These are phyloP conservation scores for Kalaharituber pfeilii DNA, from an alignment of 2,329 filamentous ascomycete species.

Conservation along the genomic window DNA sequence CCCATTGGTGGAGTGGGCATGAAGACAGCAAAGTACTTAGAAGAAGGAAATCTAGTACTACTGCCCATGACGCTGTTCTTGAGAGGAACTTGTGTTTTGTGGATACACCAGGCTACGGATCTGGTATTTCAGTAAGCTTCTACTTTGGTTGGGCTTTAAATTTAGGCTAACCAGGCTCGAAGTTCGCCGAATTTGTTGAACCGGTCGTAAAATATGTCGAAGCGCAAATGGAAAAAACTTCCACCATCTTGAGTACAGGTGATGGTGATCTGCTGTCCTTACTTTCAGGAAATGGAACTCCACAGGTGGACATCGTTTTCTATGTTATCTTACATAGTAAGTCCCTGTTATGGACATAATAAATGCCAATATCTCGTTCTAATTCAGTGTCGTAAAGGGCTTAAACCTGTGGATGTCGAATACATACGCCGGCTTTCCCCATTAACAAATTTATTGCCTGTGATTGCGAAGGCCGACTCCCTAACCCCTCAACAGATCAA, in stretches of 20 bases:
- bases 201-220: constrained; percentile 55
- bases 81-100: constrained; percentile 91
- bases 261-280: constrained; percentile 61
- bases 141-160: too few relatives aligned
- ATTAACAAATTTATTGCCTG: constrained; percentile 68
- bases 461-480: constrained; percentile 62
- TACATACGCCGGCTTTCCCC: constrained; percentile 51
- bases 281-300: constrained; percentile 63
- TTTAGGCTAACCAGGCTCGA: constrained; percentile 10
- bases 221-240: constrained; percentile 45
- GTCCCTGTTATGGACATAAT: too few relatives aligned
- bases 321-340: constrained; percentile 62
- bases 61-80: constrained; percentile 56
- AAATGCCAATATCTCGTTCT: too few relatives aligned
- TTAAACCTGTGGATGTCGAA: constrained; percentile 48
- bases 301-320: constrained; percentile 68
- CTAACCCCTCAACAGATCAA: constrained; percentile 41
- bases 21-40: constrained; percentile 45
- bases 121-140: constrained; percentile 36
- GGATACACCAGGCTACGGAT: constrained; percentile 54
- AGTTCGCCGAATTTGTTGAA: constrained; percentile 41
- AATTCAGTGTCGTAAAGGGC: constrained; percentile 28
- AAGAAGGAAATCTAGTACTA: constrained; percentile 40
- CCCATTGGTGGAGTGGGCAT: constrained; percentile 72
- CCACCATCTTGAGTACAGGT: constrained; percentile 42